Evolutionary conservation across 2,329 filamentous ascomycete species (phyloP).

Genomic region (Whalleya microplaca): DNA sequence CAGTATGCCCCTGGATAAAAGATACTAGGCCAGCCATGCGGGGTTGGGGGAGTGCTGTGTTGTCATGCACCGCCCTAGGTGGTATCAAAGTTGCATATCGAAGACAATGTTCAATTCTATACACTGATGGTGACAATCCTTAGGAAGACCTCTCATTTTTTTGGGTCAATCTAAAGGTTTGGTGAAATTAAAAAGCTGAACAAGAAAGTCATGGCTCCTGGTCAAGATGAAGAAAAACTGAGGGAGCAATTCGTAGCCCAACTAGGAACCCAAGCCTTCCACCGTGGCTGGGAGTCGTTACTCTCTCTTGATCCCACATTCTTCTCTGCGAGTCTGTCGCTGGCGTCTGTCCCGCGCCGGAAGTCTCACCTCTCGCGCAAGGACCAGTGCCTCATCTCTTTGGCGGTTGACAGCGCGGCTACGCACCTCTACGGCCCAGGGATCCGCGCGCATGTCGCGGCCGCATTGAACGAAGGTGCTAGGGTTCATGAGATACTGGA

Average conservation of each 20-base stretch:
- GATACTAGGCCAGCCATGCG: too few relatives aligned
- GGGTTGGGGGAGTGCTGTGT: background rate
- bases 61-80: too few relatives aligned
- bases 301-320: slow-evolving; percentile 30
- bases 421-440: slow-evolving; percentile 50
- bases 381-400: slow-evolving; percentile 45
- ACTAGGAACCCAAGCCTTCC: slow-evolving; percentile 27
- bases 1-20: background rate
- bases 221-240: slow-evolving; percentile 21
- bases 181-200: background rate
- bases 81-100: too few relatives aligned
- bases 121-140: background rate
- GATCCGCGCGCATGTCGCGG: slow-evolving; percentile 44
- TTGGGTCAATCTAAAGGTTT: background rate
- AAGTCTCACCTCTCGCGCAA: slow-evolving; percentile 43
- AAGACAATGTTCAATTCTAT: too few relatives aligned
- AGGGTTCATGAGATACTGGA: slow-evolving; percentile 48
- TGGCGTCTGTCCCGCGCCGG: slow-evolving; percentile 31
- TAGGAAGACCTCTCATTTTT: background rate
- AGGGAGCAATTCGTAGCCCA: slow-evolving; percentile 24
- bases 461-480: slow-evolving; percentile 45
- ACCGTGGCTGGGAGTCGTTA: slow-evolving; percentile 33
- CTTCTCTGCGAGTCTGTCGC: slow-evolving; percentile 31
- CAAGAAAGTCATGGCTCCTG: slow-evolving; percentile 19
- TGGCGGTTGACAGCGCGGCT: slow-evolving; percentile 47